A percentile compares a stretch with the other conserved stretches of the same genome.
Conservation (phyloP, 768 basidiomycete genomes). For the Clavaria fumosa region DNA sequence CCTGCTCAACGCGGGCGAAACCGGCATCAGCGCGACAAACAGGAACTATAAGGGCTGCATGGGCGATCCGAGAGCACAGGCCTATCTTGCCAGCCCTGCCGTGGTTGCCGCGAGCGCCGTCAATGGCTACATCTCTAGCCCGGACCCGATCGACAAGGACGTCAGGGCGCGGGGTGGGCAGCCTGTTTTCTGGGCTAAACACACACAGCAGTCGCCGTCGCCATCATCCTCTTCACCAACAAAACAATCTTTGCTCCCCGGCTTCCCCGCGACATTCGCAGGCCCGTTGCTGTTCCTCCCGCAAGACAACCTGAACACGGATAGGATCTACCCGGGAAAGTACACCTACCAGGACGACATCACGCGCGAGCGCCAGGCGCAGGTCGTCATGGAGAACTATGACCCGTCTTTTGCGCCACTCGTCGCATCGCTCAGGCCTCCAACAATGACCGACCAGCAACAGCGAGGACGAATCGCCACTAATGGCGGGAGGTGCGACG, state of each 20-base stretch:
- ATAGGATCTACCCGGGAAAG: constrained; percentile 97
- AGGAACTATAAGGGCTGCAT: constrained; percentile 98
- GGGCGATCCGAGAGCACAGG: constrained; percentile 89
- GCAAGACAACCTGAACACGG: constrained; percentile 95
- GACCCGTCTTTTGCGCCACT: constrained; percentile 72
- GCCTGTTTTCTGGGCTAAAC: constrained; percentile 51
- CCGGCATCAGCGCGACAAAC: constrained; percentile 95
- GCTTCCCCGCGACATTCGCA: constrained; percentile 71
- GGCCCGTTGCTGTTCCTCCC: constrained; percentile 87
- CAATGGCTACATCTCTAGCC: constrained; percentile 81
- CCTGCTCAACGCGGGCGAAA: constrained; percentile 84
- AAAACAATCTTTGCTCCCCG: constrained; percentile 40
- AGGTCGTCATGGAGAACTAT: constrained; percentile 99
- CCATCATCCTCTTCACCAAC: constrained; percentile 19
- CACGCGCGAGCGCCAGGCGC: constrained; percentile 83
- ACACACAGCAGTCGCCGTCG: constrained; percentile 17
- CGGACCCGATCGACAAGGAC: constrained; percentile 44
- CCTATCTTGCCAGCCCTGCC: constrained; percentile 91
- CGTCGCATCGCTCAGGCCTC: constrained; percentile 44
- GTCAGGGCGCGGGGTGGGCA: constrained; percentile 33
- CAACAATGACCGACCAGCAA: too few species aligned
- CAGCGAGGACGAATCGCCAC: constrained; percentile 12
- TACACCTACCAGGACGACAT: constrained; percentile 99
- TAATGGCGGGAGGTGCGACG: constrained; percentile 27
- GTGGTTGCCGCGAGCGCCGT: constrained; percentile 95